Percentiles rank a stretch among this genome's conserved stretches.
Evolutionary conservation across 768 basidiomycete species (phyloP).

Genomic region (Candolleomyces aberdarensis): DNA sequence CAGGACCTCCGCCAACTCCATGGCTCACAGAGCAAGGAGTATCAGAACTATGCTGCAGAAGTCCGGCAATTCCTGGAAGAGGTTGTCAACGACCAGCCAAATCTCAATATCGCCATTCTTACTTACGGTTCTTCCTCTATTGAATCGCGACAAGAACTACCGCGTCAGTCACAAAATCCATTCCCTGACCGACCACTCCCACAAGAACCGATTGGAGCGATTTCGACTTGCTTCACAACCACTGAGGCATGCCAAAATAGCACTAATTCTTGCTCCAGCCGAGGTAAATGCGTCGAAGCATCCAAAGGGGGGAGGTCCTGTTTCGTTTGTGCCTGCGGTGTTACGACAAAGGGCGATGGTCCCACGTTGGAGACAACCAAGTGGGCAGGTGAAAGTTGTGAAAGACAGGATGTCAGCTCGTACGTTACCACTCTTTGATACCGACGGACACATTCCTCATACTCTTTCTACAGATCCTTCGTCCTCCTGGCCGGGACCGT

Average conservation of each 20-base stretch:
- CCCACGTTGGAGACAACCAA: slow-evolving; percentile 51
- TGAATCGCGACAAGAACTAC: slow-evolving; percentile 33
- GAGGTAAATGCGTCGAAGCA: slow-evolving; percentile 62
- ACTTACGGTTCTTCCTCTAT: slow-evolving; percentile 33
- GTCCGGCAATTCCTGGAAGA: slow-evolving; percentile 48
- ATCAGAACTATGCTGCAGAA: slow-evolving; percentile 40
- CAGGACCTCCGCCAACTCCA: slow-evolving; percentile 41
- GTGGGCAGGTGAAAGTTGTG: slow-evolving; percentile 77
- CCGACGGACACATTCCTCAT: background rate
- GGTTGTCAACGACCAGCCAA: slow-evolving; percentile 30
- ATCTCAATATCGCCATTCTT: slow-evolving; percentile 50
- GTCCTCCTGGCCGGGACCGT: slow-evolving; percentile 70
- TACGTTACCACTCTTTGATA: slow-evolving; percentile 33
- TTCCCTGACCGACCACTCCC: slow-evolving; percentile 39
- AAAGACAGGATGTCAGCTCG: slow-evolving; percentile 80
- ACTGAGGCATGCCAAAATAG: slow-evolving; percentile 53
- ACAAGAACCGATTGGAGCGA: slow-evolving; percentile 52
- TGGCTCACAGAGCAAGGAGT: slow-evolving; percentile 55
- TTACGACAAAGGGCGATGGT: slow-evolving; percentile 46
- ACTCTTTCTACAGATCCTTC: slow-evolving; percentile 52
- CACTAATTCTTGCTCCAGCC: slow-evolving; percentile 67
- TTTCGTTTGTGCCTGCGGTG: slow-evolving; percentile 51
- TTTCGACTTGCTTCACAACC: slow-evolving; percentile 61
- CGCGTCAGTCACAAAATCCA: slow-evolving; percentile 46
- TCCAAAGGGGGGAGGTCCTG: slow-evolving; percentile 57